These are phyloP conservation scores for Hippophae rhamnoides DNA, from an alignment of 306 rosid species.

Conservation along the genomic window DNA sequence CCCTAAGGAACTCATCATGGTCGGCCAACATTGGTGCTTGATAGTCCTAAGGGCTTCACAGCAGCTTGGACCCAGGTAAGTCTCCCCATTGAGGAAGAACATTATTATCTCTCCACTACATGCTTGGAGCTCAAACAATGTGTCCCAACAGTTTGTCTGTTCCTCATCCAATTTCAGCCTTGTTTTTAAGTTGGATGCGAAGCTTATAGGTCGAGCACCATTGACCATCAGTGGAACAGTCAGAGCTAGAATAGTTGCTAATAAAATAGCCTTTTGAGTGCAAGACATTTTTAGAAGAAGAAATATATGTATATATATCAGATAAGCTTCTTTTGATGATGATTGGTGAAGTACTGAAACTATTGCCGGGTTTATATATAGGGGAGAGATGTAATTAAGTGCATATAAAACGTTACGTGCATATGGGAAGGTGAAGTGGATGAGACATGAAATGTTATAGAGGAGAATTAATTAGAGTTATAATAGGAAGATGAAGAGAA, in stretches of 20 bases:
- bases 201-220: slow-evolving; percentile 1
- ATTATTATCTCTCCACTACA: slow-evolving; percentile 35
- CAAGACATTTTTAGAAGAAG: no score
- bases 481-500: no score
- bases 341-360: no score
- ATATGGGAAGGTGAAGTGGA: not conserved
- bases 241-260: no score
- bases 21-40: slow-evolving; percentile 47
- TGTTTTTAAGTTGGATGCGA: slow-evolving; percentile 9
- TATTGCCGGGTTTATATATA: no score
- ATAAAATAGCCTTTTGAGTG: no score
- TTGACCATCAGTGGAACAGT: not conserved
- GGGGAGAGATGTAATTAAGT: no score
- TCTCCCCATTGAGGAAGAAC: slow-evolving; percentile 40
- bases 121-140: slow-evolving; percentile 33
- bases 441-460: no score
- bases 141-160: slow-evolving; percentile 40
- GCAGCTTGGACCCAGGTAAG: slow-evolving; percentile 31
- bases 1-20: slow-evolving; percentile 34
- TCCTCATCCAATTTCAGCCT: slow-evolving; percentile 32
- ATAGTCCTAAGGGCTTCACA: slow-evolving; percentile 35
- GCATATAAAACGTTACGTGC: no score
- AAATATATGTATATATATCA: no score
- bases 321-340: no score
- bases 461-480: no score